These are phyloP conservation scores for Capsella rubella DNA, from an alignment of 441 rosid genomes.

Conservation along the genomic window DNA sequence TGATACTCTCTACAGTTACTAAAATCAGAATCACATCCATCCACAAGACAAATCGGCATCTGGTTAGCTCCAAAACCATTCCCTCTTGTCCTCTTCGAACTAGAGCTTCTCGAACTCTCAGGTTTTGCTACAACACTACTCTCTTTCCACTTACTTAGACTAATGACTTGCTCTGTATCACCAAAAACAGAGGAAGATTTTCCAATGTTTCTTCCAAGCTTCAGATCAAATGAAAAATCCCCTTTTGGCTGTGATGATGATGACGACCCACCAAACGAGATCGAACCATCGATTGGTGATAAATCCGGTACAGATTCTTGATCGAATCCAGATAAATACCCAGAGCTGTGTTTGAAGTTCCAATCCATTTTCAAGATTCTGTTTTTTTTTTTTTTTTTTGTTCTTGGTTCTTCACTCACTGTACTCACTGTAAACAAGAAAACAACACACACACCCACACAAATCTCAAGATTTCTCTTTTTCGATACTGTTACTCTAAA, in stretches of 20 bases:
- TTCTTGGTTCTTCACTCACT: conserved; percentile 23
- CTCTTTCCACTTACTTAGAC: conserved; percentile 53
- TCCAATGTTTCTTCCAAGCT: conserved; percentile 68
- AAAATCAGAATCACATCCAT: conserved; percentile 76
- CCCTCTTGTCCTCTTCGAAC: conserved; percentile 69
- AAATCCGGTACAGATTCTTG: conserved; percentile 48
- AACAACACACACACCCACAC: conserved; percentile 15
- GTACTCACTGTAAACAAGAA: conserved; percentile 13
- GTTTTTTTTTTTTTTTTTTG: background rate
- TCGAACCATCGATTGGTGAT: conserved; percentile 53
- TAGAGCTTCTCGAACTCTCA: conserved; percentile 50
- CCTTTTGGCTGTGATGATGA: conserved; percentile 34
- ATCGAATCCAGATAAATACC: conserved; percentile 33
- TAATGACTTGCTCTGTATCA: conserved; percentile 45
- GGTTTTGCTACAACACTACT: conserved; percentile 47
- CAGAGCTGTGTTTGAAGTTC: conserved; percentile 45
- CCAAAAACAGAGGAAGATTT: conserved; percentile 43
- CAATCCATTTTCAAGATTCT: conserved; percentile 44
- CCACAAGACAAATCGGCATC: conserved; percentile 70
- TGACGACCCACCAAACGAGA: conserved; percentile 47
- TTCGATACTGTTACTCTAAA: background rate
- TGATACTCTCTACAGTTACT: conserved; percentile 80
- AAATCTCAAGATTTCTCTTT: conserved; percentile 34
- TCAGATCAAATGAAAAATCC: conserved; percentile 75
- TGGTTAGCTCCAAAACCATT: conserved; percentile 51